phyloP scores from a whole-genome alignment of 2,329 filamentous ascomycete genomes.

The Aspergillus caelatus region DNA sequence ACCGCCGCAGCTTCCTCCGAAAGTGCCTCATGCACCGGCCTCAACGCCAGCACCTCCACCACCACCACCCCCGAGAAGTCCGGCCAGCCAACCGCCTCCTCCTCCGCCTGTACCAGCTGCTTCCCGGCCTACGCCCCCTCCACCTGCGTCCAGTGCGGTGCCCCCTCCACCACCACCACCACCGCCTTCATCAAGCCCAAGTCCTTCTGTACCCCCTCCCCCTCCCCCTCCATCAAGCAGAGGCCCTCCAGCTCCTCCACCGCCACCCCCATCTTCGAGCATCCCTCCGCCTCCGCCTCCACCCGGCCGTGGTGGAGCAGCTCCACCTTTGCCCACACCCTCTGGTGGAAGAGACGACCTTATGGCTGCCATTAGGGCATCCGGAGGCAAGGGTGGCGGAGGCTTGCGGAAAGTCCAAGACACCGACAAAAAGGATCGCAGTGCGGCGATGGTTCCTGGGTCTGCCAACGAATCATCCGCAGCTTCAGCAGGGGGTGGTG shows the following conservation, averaged over 20 bases:
- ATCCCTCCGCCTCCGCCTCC: slow-evolving; percentile 46
- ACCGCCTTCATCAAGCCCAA: slow-evolving; percentile 33
- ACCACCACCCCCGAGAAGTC: slow-evolving; percentile 59
- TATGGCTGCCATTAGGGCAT: slow-evolving; percentile 53
- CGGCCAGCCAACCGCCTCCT: slow-evolving; percentile 45
- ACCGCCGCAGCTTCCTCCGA: slow-evolving; percentile 55
- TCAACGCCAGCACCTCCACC: slow-evolving; percentile 53
- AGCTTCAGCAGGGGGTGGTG: slow-evolving; percentile 57
- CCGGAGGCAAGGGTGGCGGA: slow-evolving; percentile 56
- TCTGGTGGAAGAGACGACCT: slow-evolving; percentile 46
- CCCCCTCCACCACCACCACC: slow-evolving; percentile 35
- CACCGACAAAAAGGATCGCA: slow-evolving; percentile 51
- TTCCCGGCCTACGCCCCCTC: slow-evolving; percentile 37
- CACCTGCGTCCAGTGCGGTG: slow-evolving; percentile 29
- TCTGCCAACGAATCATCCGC: slow-evolving; percentile 63
- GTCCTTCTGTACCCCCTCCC: slow-evolving; percentile 54
- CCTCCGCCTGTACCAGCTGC: slow-evolving; percentile 42
- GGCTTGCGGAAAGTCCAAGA: slow-evolving; percentile 51
- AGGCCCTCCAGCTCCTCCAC: slow-evolving; percentile 30
- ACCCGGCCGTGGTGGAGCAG: slow-evolving; percentile 28
- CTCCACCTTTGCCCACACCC: slow-evolving; percentile 47
- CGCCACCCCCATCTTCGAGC: slow-evolving; percentile 29
- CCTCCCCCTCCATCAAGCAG: slow-evolving; percentile 38
- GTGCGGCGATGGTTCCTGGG: slow-evolving; percentile 47
- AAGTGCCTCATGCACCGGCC: slow-evolving; percentile 40